Conservation (phyloP, 2,329 filamentous ascomycete species). For the Plectosphaerella plurivora region DNA sequence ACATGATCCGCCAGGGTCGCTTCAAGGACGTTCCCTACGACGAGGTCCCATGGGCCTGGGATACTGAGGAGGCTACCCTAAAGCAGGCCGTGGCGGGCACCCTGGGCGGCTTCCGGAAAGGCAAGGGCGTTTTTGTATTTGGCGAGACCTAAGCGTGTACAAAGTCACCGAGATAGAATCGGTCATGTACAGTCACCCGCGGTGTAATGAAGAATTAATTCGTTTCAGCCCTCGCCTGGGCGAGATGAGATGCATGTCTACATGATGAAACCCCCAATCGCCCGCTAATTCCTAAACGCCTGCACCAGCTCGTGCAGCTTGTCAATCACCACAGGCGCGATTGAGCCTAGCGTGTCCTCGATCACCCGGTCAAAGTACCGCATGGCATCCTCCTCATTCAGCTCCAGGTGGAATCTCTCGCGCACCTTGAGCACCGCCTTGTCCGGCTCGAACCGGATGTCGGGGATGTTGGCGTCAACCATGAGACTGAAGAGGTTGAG, state of each 20-base stretch:
- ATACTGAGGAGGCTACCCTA: slow-evolving; percentile 66
- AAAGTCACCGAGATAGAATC: background rate
- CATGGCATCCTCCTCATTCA: slow-evolving; percentile 89
- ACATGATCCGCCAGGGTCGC: slow-evolving; percentile 66
- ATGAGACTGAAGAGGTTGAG: slow-evolving; percentile 94
- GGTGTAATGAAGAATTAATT: background rate
- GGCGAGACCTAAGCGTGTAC: slow-evolving; percentile 42
- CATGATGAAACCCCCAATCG: too few species aligned
- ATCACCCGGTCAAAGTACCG: slow-evolving; percentile 84
- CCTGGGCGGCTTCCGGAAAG: slow-evolving; percentile 75
- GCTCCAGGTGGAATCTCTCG: slow-evolving; percentile 87
- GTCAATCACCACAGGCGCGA: slow-evolving; percentile 93
- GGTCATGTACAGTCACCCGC: background rate
- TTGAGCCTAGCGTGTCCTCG: slow-evolving; percentile 82
- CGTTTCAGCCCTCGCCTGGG: too few species aligned
- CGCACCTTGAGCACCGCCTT: slow-evolving; percentile 93
- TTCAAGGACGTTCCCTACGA: slow-evolving; percentile 84
- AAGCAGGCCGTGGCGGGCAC: slow-evolving; percentile 76
- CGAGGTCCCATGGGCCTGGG: slow-evolving; percentile 77
- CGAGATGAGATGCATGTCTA: too few species aligned
- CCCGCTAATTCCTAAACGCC: slow-evolving; percentile 53
- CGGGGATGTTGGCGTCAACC: slow-evolving; percentile 95
- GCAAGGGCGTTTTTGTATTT: slow-evolving; percentile 89
- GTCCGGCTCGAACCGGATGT: slow-evolving; percentile 87
- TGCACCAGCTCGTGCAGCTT: slow-evolving; percentile 91